Conservation (phyloP, 1,284 basidiomycete genomes). For the Ustilago trichophora region DNA sequence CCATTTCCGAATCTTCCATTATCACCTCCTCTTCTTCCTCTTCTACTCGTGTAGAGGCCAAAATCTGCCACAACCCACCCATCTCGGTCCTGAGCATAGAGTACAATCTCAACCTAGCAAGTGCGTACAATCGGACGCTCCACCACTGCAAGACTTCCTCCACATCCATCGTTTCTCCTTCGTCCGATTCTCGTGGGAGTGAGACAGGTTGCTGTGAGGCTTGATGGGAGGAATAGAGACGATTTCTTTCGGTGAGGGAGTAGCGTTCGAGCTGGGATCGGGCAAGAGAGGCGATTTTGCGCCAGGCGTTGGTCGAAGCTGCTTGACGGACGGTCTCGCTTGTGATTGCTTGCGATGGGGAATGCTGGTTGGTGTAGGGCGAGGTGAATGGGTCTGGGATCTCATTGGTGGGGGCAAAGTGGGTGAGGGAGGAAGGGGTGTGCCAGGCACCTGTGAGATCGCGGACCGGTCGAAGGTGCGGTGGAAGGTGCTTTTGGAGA, state of each 20-base stretch:
- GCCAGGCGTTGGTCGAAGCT: conserved; percentile 27
- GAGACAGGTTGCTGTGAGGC: no score
- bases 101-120: conserved; percentile 34
- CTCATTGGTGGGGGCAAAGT: background rate
- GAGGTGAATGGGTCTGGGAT: conserved; percentile 19
- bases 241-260: background rate
- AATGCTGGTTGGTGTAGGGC: background rate
- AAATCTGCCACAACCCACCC: conserved; percentile 19
- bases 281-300: conserved; percentile 29
- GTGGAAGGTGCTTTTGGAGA: conserved; percentile 42
- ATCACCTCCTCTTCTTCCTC: background rate
- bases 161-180: background rate
- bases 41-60: background rate
- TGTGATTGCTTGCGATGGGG: background rate
- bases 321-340: conserved; percentile 13
- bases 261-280: conserved; percentile 9
- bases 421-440: background rate
- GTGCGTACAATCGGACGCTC: conserved; percentile 35
- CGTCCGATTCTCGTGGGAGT: no score
- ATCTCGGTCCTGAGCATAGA: conserved; percentile 40
- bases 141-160: conserved; percentile 39
- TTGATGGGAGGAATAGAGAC: no score
- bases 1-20: background rate
- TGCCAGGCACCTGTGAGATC: conserved; percentile 34
- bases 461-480: conserved; percentile 31